A percentile compares a stretch with the other conserved stretches of the same genome.
phyloP scores from a whole-genome alignment of 2,329 filamentous ascomycete species.

The Aspergillus sp. region DNA sequence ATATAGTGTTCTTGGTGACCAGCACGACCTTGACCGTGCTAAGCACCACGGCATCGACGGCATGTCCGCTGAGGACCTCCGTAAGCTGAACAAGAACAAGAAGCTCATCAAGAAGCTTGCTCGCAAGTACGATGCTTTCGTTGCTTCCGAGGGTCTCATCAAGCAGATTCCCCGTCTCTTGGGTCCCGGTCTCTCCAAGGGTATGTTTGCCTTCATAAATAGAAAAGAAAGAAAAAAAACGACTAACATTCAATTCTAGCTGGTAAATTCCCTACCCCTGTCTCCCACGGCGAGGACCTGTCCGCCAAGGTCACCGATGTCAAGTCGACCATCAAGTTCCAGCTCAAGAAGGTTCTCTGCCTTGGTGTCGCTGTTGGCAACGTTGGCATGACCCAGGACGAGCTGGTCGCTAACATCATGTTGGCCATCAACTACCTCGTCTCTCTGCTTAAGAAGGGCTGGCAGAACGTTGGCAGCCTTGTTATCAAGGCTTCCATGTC shows the following conservation, averaged over 20 bases:
- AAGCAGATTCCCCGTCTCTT: slow-evolving; percentile 99
- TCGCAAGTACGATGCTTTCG: slow-evolving; percentile 99
- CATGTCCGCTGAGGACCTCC: slow-evolving; percentile 97
- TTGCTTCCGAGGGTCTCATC: slow-evolving; percentile 95
- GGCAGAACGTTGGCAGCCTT: slow-evolving; percentile 99
- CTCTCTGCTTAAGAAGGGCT: slow-evolving; percentile 99
- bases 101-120: slow-evolving; percentile 99
- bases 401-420: slow-evolving; percentile 98
- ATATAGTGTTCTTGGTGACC: slow-evolving; percentile 70
- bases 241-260: slow-evolving; percentile 50
- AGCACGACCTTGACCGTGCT: slow-evolving; percentile 99
- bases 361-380: slow-evolving; percentile 99
- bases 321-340: slow-evolving; percentile 99
- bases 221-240: too few species aligned
- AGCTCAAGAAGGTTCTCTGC: slow-evolving; percentile 99
- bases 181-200: slow-evolving; percentile 96
- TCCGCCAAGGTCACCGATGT: slow-evolving; percentile 95
- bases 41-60: slow-evolving; percentile 98
- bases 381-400: slow-evolving; percentile 93
- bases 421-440: slow-evolving; percentile 99
- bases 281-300: slow-evolving; percentile 95
- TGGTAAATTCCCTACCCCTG: slow-evolving; percentile 98
- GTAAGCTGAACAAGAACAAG: slow-evolving; percentile 99
- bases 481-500: slow-evolving; percentile 99
- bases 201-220: slow-evolving; percentile 42